These are phyloP conservation scores for Oryza australiensis DNA, from an alignment of 176 grass and related monocot species.

Conservation along the genomic window DNA sequence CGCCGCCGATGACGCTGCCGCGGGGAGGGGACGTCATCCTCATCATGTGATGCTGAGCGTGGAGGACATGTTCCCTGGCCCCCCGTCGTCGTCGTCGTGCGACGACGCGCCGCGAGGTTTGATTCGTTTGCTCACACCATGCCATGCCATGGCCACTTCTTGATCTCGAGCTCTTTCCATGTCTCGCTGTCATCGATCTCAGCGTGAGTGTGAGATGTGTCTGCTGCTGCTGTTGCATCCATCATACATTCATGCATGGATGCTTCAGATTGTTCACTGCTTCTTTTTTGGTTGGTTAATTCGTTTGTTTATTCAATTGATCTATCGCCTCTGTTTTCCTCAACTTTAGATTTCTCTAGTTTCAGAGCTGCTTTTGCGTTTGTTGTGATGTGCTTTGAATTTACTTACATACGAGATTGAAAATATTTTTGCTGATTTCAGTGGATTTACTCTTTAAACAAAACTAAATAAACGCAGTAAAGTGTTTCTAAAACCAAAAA, in stretches of 20 bases:
- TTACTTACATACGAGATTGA: no score
- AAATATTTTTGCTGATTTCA: no score
- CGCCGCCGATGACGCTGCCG: not conserved
- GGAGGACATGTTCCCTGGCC: not conserved
- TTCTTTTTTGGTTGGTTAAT: not conserved
- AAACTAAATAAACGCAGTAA: no score
- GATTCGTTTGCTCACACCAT: not conserved
- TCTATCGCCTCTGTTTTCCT: not conserved
- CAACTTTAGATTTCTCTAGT: not conserved
- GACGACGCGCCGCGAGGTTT: slow-evolving; percentile 26
- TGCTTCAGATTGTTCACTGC: not conserved
- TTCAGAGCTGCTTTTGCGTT: no score
- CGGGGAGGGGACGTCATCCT: not conserved
- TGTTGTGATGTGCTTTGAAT: no score
- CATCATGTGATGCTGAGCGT: slow-evolving; percentile 10
- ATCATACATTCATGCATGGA: not conserved
- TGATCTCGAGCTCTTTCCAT: no score
- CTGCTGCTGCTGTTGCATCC: no score
- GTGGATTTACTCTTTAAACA: no score
- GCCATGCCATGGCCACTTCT: no score
- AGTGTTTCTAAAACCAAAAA: no score
- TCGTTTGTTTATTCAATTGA: not conserved
- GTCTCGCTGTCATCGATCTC: not conserved
- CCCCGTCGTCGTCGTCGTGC: slow-evolving; percentile 16
- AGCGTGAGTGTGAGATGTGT: no score